Evolutionary conservation across 495 filamentous ascomycete species (phyloP).

Genomic region (Aspergillus heteromorphus): DNA sequence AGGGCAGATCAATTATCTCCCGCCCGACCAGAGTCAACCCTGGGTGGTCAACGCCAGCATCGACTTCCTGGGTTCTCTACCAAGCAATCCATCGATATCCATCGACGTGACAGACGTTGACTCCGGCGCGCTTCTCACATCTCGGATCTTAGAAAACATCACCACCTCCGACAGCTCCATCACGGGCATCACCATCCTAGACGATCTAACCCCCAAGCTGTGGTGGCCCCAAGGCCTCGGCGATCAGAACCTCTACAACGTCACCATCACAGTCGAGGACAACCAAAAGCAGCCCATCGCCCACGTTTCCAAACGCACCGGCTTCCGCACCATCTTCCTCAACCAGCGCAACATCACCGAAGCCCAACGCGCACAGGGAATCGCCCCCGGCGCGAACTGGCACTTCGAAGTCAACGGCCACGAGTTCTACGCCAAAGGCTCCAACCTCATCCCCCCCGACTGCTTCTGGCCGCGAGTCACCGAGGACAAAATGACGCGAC

Average conservation of each 20-base stretch:
- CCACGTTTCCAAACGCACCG: conserved; percentile 51
- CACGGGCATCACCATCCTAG: conserved; percentile 45
- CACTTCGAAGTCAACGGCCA: conserved; percentile 67
- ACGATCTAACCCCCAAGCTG: conserved; percentile 43
- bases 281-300: conserved; percentile 30
- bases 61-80: conserved; percentile 53
- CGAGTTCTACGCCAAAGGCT: conserved; percentile 64
- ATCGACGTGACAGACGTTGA: conserved; percentile 49
- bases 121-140: conserved; percentile 42
- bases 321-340: conserved; percentile 64
- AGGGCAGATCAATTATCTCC: conserved; percentile 55
- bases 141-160: conserved; percentile 38
- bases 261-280: conserved; percentile 46
- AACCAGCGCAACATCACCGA: conserved; percentile 57
- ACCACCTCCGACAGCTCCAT: conserved; percentile 43
- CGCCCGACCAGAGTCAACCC: conserved; percentile 53
- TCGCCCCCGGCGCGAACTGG: conserved; percentile 62
- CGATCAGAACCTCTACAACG: conserved; percentile 54
- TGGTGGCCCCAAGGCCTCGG: conserved; percentile 64
- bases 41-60: conserved; percentile 70
- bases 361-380: conserved; percentile 49
- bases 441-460: conserved; percentile 63
- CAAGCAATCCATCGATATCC: conserved; percentile 39
- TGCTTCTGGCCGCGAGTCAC: conserved; percentile 64
- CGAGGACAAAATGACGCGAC: conserved; percentile 42